phyloP scores from a whole-genome alignment of 148 eudicot species.

The Rhododendron mucronatum region DNA sequence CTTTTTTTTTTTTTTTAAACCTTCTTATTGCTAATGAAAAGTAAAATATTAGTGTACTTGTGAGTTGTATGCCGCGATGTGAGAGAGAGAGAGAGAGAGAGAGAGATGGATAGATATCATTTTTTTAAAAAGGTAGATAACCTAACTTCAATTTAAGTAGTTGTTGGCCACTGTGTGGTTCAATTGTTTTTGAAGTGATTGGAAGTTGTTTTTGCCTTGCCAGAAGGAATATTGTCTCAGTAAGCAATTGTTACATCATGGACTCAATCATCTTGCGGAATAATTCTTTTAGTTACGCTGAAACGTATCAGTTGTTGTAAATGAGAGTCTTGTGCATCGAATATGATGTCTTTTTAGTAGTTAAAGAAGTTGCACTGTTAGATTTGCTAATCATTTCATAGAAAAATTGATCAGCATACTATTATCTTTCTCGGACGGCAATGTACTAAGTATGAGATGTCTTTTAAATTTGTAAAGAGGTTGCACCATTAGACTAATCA shows the following conservation, averaged over 20 bases:
- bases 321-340: neutral
- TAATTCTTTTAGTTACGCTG: neutral
- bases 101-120: neutral
- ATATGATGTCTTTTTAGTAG: neutral
- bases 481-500: neutral
- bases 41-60: neutral
- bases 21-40: neutral
- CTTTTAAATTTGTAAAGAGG: neutral
- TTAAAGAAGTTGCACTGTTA: neutral
- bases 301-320: neutral
- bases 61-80: neutral
- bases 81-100: neutral
- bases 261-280: neutral
- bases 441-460: neutral
- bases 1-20: neutral
- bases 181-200: neutral
- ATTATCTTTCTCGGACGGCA: no score
- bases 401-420: neutral
- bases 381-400: neutral
- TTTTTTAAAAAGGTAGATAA: neutral
- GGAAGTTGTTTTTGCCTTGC: neutral
- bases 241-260: neutral
- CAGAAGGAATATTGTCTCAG: neutral
- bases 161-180: neutral
- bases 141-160: neutral